These are phyloP conservation scores for Cephaloascus albidus DNA, from an alignment of 805 yeast genomes.

Conservation along the genomic window DNA sequence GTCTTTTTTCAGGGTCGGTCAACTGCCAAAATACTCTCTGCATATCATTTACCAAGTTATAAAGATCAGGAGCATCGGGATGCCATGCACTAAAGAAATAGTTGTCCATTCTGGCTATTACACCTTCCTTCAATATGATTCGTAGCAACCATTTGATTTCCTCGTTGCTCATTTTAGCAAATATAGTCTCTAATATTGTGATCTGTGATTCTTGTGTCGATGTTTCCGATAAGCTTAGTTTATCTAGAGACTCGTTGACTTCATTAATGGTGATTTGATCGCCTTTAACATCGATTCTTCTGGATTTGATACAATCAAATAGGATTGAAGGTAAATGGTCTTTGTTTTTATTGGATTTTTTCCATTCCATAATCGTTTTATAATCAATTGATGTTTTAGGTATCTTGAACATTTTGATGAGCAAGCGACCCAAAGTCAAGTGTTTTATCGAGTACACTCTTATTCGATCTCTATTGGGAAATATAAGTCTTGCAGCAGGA, in stretches of 20 bases:
- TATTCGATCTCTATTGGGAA: constrained; percentile 54
- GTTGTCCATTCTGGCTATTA: constrained; percentile 56
- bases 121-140: constrained; percentile 49
- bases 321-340: constrained; percentile 40
- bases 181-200: constrained; percentile 36
- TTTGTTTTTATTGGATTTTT: constrained; percentile 25
- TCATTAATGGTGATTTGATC: constrained; percentile 34
- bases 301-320: constrained; percentile 36
- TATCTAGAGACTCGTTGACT: constrained; percentile 38
- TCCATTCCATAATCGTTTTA: constrained; percentile 37
- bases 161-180: constrained; percentile 43
- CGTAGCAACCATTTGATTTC: constrained; percentile 66
- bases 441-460: constrained; percentile 61
- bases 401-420: constrained; percentile 42
- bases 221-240: constrained; percentile 12
- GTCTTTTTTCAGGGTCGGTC: constrained; percentile 34
- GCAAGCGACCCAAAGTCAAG: constrained; percentile 38
- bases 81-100: constrained; percentile 59
- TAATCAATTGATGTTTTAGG: constrained; percentile 58
- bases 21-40: constrained; percentile 51
- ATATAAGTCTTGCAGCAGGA: constrained; percentile 52
- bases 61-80: constrained; percentile 63
- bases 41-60: constrained; percentile 56
- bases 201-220: constrained; percentile 27
- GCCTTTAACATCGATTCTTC: constrained; percentile 30